Conservation (phyloP, 1,139 yeast species). For the Scheffersomyces illinoinensis region DNA sequence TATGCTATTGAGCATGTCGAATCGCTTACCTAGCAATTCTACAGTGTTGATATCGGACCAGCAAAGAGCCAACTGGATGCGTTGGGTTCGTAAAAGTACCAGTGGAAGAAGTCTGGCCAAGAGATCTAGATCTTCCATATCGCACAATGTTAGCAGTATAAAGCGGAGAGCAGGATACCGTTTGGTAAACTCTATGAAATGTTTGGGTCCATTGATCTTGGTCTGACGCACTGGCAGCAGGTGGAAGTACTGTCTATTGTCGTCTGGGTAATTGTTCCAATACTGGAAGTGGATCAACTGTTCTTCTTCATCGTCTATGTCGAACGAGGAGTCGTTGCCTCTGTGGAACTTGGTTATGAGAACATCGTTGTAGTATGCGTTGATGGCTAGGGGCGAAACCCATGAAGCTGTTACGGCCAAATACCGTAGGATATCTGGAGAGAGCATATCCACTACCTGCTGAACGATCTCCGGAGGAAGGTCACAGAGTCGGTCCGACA, state of each 20-base stretch:
- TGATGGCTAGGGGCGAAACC: background rate
- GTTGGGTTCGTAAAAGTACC: background rate
- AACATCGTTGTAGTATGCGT: background rate
- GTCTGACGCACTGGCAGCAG: background rate
- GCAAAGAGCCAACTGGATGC: background rate
- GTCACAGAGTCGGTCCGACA: background rate
- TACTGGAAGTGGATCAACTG: background rate
- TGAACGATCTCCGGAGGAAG: background rate
- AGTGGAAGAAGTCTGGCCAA: background rate
- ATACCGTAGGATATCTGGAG: background rate
- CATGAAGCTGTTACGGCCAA: background rate
- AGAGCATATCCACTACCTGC: background rate
- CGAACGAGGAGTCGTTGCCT: background rate
- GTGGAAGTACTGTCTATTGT: background rate
- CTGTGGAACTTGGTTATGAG: background rate
- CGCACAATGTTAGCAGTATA: background rate
- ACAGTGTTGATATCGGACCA: background rate
- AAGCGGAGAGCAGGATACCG: background rate
- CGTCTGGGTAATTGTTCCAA: background rate
- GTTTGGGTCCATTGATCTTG: background rate
- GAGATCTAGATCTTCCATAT: background rate
- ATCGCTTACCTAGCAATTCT: background rate
- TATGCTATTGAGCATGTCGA: background rate
- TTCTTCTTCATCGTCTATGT: background rate
- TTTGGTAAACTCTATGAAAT: background rate